Base-by-base conservation (phyloP, 2,329 filamentous ascomycete genomes). In the Pseudogymnoascus sp. region DNA sequence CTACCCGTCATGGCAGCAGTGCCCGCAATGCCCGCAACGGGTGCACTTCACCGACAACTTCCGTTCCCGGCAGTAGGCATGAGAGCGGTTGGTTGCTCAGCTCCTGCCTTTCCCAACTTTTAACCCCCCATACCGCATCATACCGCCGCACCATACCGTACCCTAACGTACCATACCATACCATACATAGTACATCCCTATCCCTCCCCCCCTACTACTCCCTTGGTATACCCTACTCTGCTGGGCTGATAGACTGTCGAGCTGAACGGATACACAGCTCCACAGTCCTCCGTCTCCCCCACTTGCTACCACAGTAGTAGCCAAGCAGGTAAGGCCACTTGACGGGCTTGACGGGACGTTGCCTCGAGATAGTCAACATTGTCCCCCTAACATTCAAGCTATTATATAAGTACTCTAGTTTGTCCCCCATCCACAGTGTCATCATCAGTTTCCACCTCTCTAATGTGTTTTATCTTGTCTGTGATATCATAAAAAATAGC, bases 261-360 rank as follows among this genome's bases (percentile, higher is more conserved):
- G 42, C 42, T 48, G 42, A 48, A 48, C 42, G 42, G 36, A 48
- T 48, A 48, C 42, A 48, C 42, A 48, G 42, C 42, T 48, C 42
- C 42, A 48, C 42, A 29, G 42, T 48, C 42, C 25, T 48, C 42
- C 42, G 42, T 25, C 42, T 48, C 42, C 42, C 42, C 42, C 42
- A 48, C 42, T 29, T 48, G 42, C 42, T 48, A 48, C 42, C 42
- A 29, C 21, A 48, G 25, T 29, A 48, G 25, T 48, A 48, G 42
- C 42, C 42, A 48, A 48, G 42, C 42, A 48, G 42, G 25, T 48
- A n/a, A 48, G 25, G 42, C 42, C 42, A 48, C 42, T 48, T 15
- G 42, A 48, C 42, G 42, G 42, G 42, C n/a, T n/a, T n/a, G n/a
- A n/a, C n/a, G n/a, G n/a, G n/a, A 48, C 13, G 42, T 48, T 48